phyloP scores from a whole-genome alignment of 2,329 filamentous ascomycete species.

The Aspergillus sp. region DNA sequence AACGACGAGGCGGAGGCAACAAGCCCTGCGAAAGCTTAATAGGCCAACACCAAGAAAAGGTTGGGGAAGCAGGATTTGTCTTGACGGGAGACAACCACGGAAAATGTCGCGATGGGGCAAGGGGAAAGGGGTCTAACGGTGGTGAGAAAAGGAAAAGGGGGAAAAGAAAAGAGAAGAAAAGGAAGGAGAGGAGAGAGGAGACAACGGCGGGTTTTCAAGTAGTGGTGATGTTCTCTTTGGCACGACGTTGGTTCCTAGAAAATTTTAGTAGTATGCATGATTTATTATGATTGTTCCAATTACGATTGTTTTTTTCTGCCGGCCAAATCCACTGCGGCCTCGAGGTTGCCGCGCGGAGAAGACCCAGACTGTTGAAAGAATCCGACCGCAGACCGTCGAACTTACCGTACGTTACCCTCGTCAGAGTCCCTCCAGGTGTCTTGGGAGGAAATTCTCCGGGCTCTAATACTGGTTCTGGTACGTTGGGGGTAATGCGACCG shows the following conservation, averaged over 20 bases:
- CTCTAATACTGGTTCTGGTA: no score
- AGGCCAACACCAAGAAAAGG: background rate
- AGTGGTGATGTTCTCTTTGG: background rate
- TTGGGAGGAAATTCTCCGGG: no score
- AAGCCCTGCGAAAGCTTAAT: background rate
- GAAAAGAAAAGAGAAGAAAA: constrained; percentile 5
- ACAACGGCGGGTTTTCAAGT: constrained; percentile 8
- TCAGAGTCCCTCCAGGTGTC: no score
- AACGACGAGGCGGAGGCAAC: no score
- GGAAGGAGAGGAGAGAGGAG: constrained; percentile 4
- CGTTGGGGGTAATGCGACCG: no score
- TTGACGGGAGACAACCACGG: background rate
- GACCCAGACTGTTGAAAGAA: constrained; percentile 2
- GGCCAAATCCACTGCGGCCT: constrained; percentile 16
- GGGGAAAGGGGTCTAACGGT: background rate
- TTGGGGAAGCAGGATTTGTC: background rate
- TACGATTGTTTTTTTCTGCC: constrained; percentile 24
- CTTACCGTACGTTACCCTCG: background rate
- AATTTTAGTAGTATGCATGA: constrained; percentile 6
- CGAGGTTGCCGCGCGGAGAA: constrained; percentile 11
- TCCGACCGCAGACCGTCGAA: constrained; percentile 7
- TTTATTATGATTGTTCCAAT: constrained; percentile 6
- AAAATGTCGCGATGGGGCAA: background rate
- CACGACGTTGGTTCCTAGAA: constrained; percentile 7
- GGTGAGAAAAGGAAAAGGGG: background rate